Percentiles rank a stretch among this genome's conserved stretches.
Evolutionary conservation across 192 early-diverging fungal genomes (phyloP).

Genomic region (Umbelopsis ramanniana): DNA sequence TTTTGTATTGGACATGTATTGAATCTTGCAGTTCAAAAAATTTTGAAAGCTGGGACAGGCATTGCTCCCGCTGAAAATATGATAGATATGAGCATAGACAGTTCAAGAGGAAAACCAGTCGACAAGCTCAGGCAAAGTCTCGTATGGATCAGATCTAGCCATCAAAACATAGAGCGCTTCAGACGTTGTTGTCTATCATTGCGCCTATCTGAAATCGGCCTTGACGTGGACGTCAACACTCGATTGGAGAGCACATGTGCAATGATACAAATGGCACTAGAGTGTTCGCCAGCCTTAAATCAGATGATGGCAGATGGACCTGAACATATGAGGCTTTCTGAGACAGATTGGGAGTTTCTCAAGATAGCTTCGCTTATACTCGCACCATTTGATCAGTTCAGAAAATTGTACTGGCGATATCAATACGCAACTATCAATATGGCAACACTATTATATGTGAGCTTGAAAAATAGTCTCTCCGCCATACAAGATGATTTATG

Average conservation of each 20-base stretch:
- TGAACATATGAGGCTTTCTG: neutral
- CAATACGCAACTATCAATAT: neutral
- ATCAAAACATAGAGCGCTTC: neutral
- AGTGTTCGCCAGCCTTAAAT: neutral
- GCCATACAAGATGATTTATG: neutral
- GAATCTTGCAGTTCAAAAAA: neutral
- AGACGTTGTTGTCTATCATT: neutral
- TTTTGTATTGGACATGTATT: slow-evolving; percentile 8
- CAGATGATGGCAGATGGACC: neutral
- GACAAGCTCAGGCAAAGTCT: neutral
- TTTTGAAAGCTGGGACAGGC: neutral
- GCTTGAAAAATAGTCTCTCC: neutral
- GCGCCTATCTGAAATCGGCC: neutral
- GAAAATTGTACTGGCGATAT: neutral
- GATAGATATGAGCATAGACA: neutral
- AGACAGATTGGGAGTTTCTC: neutral
- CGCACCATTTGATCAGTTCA: neutral
- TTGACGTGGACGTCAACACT: neutral
- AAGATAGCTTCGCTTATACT: neutral
- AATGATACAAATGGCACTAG: neutral
- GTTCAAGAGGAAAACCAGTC: neutral
- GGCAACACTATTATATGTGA: neutral
- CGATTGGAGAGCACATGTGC: neutral
- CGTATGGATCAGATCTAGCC: neutral
- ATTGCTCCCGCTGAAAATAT: neutral